Evolutionary conservation across 495 filamentous ascomycete genomes (phyloP).

Genomic region (Xylaria longipes): DNA sequence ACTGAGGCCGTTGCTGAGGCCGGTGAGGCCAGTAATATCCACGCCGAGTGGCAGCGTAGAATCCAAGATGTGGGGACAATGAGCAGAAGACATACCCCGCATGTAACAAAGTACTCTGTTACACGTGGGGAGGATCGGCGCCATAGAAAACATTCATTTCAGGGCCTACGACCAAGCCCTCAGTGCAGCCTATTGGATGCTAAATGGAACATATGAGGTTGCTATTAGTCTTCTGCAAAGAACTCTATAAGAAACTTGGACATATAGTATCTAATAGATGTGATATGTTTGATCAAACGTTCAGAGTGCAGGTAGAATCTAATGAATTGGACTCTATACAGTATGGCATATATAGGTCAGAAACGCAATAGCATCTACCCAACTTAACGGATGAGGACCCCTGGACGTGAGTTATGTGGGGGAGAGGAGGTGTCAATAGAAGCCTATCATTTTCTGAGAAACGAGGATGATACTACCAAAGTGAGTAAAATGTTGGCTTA

Average conservation of each 20-base stretch:
- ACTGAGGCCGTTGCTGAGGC: neutral
- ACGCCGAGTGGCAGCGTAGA: neutral
- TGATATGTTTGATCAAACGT: neutral
- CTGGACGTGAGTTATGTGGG: no score
- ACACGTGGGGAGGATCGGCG: neutral
- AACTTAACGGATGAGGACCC: neutral
- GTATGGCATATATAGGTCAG: neutral
- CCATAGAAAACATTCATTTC: neutral
- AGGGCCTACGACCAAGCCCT: neutral
- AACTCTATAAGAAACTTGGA: neutral
- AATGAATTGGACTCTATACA: neutral
- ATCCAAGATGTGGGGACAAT: neutral
- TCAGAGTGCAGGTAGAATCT: neutral
- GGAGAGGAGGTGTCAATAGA: no score
- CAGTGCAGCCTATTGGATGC: neutral
- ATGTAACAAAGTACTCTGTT: neutral
- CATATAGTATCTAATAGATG: neutral
- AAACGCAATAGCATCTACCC: neutral
- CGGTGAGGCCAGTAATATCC: neutral
- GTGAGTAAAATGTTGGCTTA: neutral
- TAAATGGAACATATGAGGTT: neutral
- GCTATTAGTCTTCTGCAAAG: neutral
- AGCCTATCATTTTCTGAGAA: neutral
- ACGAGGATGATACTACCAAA: neutral
- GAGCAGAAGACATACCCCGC: conserved; percentile 7